Base-by-base conservation (phyloP, 129 eudicot species). In the Artemisia tridentata region DNA sequence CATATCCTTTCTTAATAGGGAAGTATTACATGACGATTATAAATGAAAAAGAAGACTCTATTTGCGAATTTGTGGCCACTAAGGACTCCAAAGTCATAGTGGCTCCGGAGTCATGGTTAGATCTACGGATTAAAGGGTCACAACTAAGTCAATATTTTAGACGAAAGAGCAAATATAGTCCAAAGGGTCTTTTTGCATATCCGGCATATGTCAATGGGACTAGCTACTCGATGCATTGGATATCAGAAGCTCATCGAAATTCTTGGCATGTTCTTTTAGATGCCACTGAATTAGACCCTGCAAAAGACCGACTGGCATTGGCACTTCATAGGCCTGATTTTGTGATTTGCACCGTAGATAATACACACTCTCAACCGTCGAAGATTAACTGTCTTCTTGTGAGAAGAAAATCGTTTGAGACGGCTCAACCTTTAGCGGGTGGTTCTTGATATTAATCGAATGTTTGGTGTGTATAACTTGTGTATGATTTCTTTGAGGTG, bases 251-350 rank as follows among this genome's bases (percentile, higher is more conserved):
- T 0, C 96, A 79, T 71, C 74, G 96, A 18, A 89, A 84, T 49
- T 82, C 85, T 11, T 89, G 96, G 96, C 96, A 89, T 72, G 96
- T 89, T 72, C 84, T 89, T 18, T 67, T 89, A 14, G 96, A 89
- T 27, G 96, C 90, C 19, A 84, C 82, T 2, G 83, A 80, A 13
- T 18, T 86, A 72, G 96, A 86, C 21, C 81, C 80, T 0, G 82
- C 85, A 23, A 80, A 83, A 12, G 85, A 86, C 0, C 68, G 90
- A 57, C 67, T 86, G 45, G 68, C 82, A 0, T 55, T 89, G 57
- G 96, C 96, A 11, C 84, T 89, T 18, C 96, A 89, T 47, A 51
- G 90, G 65, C 96, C 96, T 0, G 96, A 89, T 64, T 89, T 89
- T 38, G 96, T 89, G 58, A 67, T 82, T 76, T 86, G 90, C 47